phyloP scores from a whole-genome alignment of 2,329 filamentous ascomycete genomes.

The Trichoderma sp. region DNA sequence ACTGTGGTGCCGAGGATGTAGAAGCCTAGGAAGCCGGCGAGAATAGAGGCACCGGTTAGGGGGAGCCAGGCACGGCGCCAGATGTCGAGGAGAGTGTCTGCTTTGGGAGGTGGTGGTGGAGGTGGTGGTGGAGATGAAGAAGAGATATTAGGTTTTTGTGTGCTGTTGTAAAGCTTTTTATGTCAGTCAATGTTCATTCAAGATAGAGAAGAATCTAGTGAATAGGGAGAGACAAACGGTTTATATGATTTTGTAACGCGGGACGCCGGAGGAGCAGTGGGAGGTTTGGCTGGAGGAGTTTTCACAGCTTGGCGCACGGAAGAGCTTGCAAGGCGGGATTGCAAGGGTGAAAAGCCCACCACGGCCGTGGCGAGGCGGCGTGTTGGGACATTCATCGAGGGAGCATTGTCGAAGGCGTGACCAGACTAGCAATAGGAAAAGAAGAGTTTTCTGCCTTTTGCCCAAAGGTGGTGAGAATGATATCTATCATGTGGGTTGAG shows the following conservation, averaged over 20 bases:
- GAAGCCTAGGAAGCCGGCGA: slow-evolving; percentile 46
- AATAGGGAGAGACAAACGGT: slow-evolving; percentile 26
- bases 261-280: slow-evolving; percentile 21
- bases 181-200: background rate
- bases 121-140: slow-evolving; percentile 10
- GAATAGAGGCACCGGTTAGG: slow-evolving; percentile 46
- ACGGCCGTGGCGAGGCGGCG: slow-evolving; percentile 28
- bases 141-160: slow-evolving; percentile 17
- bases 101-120: slow-evolving; percentile 27
- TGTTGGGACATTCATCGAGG: slow-evolving; percentile 32
- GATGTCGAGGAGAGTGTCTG: slow-evolving; percentile 36
- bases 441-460: background rate
- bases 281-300: slow-evolving; percentile 7
- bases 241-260: slow-evolving; percentile 31
- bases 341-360: slow-evolving; percentile 14
- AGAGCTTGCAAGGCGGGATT: slow-evolving; percentile 33
- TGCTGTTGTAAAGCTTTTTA: background rate
- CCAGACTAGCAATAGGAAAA: background rate
- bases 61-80: slow-evolving; percentile 42
- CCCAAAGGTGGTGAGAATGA: background rate
- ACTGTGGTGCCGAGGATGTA: slow-evolving; percentile 43
- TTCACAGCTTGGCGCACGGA: slow-evolving; percentile 25
- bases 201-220: background rate
- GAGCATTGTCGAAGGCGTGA: slow-evolving; percentile 17
- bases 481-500: slow-evolving; percentile 17